These are phyloP conservation scores for Pezicula radicicola DNA, from an alignment of 2,329 filamentous ascomycete species.

Conservation along the genomic window DNA sequence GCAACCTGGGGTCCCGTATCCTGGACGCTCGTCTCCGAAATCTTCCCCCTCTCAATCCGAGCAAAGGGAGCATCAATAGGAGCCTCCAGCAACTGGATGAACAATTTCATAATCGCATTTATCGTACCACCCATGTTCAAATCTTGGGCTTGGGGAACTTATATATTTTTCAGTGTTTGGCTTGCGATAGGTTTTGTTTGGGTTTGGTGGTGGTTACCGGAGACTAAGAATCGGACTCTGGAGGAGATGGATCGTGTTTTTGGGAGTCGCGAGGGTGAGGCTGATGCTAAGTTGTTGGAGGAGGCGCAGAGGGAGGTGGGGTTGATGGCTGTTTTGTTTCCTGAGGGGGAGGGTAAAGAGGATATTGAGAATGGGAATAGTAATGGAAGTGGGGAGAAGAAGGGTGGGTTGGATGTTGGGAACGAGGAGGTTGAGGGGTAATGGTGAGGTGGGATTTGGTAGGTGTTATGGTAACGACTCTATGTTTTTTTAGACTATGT, in stretches of 20 bases:
- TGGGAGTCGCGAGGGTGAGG: slow-evolving; percentile 32
- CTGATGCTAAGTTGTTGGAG: slow-evolving; percentile 18
- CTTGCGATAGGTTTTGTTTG: slow-evolving; percentile 43
- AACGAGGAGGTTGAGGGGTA: too few species aligned
- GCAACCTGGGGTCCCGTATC: slow-evolving; percentile 31
- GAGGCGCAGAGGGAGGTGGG: slow-evolving; percentile 25
- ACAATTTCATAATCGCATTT: slow-evolving; percentile 45
- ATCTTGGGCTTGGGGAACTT: slow-evolving; percentile 46
- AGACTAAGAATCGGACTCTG: slow-evolving; percentile 52
- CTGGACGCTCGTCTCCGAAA: slow-evolving; percentile 34
- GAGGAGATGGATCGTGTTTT: slow-evolving; percentile 54
- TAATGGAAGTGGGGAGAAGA: too few species aligned
- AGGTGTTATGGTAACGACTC: too few species aligned
- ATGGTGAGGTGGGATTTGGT: too few species aligned
- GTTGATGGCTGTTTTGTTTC: too few species aligned
- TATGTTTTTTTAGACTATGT: too few species aligned
- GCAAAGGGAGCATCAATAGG: slow-evolving; percentile 38
- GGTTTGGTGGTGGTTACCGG: slow-evolving; percentile 48
- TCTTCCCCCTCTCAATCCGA: slow-evolving; percentile 36
- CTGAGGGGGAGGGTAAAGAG: too few species aligned
- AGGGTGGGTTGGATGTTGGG: too few species aligned
- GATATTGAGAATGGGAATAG: too few species aligned
- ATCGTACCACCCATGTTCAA: slow-evolving; percentile 40
- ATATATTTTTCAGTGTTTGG: slow-evolving; percentile 53
- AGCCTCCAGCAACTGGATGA: slow-evolving; percentile 40